These are phyloP conservation scores for Selenicereus undatus DNA, from an alignment of 148 eudicot species.

Conservation along the genomic window DNA sequence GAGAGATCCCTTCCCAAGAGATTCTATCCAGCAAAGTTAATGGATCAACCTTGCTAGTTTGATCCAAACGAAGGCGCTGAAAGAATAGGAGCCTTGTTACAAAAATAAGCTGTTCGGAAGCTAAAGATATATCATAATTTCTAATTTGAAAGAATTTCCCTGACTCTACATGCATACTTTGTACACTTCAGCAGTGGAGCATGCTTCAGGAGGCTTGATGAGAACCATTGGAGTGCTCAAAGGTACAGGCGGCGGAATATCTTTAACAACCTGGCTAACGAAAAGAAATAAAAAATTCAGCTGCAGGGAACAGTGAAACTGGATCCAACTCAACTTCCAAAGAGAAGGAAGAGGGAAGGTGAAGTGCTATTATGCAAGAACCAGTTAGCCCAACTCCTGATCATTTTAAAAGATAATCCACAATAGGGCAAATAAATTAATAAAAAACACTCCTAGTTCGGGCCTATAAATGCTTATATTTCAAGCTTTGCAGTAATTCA, in stretches of 20 bases:
- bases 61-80: constrained; percentile 68
- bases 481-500: background rate
- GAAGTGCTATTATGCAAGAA: background rate
- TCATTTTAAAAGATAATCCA: background rate
- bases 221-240: constrained; percentile 82
- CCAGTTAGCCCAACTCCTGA: background rate
- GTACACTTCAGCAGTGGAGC: constrained; percentile 94
- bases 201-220: constrained; percentile 87
- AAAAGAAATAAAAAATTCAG: background rate
- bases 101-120: background rate
- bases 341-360: background rate
- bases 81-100: background rate
- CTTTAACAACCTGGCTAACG: constrained; percentile 53
- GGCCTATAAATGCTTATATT: background rate
- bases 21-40: constrained; percentile 70
- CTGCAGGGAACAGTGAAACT: background rate
- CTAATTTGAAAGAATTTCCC: background rate
- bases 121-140: background rate
- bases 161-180: constrained; percentile 45
- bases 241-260: constrained; percentile 70
- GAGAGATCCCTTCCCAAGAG: constrained; percentile 70
- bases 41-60: constrained; percentile 74
- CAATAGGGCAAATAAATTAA: background rate
- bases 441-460: background rate
- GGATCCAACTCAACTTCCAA: background rate